Evolutionary conservation across 1,284 basidiomycete species (phyloP), one percentile per base, ranked within the genome.

Genomic region (Ganoderma lingzhi): DNA sequence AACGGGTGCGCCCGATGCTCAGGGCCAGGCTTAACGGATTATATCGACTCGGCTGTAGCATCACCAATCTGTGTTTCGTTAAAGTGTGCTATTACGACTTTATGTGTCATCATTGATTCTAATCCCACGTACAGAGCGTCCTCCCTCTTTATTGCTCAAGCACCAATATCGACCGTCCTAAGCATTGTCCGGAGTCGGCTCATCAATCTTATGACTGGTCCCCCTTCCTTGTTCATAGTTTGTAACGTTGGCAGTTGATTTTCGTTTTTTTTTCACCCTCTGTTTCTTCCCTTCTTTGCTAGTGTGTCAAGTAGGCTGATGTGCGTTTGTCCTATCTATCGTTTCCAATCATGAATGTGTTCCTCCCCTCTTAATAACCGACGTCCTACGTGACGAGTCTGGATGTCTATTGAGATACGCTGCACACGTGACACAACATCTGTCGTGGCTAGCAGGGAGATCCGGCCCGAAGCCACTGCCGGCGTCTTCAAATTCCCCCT

Each of bases 21-120:
- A 92, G 75, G 88, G 88, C 84, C 87, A 87, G 80, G 84, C 85
- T 78, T 87, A 82, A 86, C 66, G 53, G 48, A 63, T 66, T 68
- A 64, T 66, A 67, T 68, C 64, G 62, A 71, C 67, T 64, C 64
- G 69, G 68, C 66, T 76, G 75, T 76, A 76, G 73, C 74, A 73
- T 74, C 70, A 71, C 53, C 69, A 63, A 73, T 62, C 58, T 69
- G 64, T 73, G 75, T 74, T 64, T 73, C 71, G 67, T 74, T 74
- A 74, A 74, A 75, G 68, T 76, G 74, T 76, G 74, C 72, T 69
- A 70, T 71, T 66, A 74, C 48, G 72, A 70, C 65, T 67, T 51
- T 30, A 63, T 68, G 63, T 62, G 48, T 65, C 32, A 42, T 66
- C 53, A 42, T 59, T 45, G 51, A 45, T 58, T 62, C 70, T 73